phyloP scores from a whole-genome alignment of 192 early-diverging fungal species.

The Chytriomyces hyalinus region DNA sequence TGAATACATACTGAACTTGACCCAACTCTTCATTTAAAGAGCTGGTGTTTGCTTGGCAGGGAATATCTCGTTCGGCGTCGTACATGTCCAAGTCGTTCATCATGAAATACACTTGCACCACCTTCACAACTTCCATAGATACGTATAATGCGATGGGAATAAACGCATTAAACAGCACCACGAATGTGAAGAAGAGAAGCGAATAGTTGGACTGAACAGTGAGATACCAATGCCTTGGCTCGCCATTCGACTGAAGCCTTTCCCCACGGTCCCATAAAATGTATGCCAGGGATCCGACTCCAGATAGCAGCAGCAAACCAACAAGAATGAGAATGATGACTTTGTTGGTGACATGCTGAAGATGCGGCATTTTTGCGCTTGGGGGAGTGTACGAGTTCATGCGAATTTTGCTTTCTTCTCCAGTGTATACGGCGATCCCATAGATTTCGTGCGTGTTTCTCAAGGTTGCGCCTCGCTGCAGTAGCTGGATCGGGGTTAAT shows the following conservation, averaged over 20 bases:
- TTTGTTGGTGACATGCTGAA: slow-evolving; percentile 87
- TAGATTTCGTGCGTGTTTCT: slow-evolving; percentile 88
- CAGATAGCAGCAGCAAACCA: slow-evolving; percentile 3
- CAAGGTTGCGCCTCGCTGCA: slow-evolving; percentile 84
- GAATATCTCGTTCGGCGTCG: slow-evolving; percentile 72
- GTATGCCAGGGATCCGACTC: slow-evolving; percentile 36
- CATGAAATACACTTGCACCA: slow-evolving; percentile 87
- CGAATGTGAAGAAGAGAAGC: slow-evolving; percentile 50
- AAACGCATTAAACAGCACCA: slow-evolving; percentile 47
- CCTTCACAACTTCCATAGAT: slow-evolving; percentile 89
- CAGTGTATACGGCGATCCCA: slow-evolving; percentile 84
- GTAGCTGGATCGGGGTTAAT: slow-evolving; percentile 54
- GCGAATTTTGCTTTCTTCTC: slow-evolving; percentile 88
- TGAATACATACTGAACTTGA: slow-evolving; percentile 94
- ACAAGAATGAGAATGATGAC: slow-evolving; percentile 80
- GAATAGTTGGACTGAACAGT: slow-evolving; percentile 23
- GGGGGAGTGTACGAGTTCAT: slow-evolving; percentile 88
- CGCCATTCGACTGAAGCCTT: not conserved
- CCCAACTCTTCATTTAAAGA: slow-evolving; percentile 90
- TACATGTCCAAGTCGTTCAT: slow-evolving; percentile 89
- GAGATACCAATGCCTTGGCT: slow-evolving; percentile 25
- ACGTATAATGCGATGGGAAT: slow-evolving; percentile 93
- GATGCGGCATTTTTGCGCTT: slow-evolving; percentile 76
- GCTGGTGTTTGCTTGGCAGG: slow-evolving; percentile 85
- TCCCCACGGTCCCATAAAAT: slow-evolving; percentile 37